Evolutionary conservation across 2,329 filamentous ascomycete genomes (phyloP).

Genomic region (Fusarium proliferatum): DNA sequence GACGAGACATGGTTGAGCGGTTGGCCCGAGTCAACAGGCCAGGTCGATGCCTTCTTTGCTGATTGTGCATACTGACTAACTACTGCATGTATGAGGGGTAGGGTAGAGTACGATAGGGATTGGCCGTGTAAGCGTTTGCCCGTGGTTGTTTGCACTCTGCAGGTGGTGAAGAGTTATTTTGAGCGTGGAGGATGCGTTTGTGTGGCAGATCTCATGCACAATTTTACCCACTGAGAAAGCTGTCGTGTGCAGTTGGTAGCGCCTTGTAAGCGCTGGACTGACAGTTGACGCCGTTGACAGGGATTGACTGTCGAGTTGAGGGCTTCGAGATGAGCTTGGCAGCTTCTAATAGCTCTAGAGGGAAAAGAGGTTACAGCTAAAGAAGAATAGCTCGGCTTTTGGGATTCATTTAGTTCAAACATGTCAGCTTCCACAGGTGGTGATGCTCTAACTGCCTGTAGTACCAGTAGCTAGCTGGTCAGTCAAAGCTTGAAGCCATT

Average conservation of each 20-base stretch:
- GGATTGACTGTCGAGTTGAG: constrained; percentile 1
- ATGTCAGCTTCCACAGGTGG: neutral
- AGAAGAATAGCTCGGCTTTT: neutral
- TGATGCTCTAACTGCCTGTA: neutral
- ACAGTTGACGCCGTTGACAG: constrained; percentile 1
- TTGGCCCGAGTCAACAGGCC: constrained; percentile 17
- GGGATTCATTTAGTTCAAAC: neutral
- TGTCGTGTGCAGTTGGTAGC: constrained; percentile 11
- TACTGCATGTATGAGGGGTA: constrained; percentile 17
- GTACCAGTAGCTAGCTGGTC: neutral
- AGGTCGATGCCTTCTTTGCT: neutral
- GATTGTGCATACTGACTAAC: neutral
- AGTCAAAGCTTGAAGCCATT: constrained; percentile 28
- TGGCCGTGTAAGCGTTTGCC: constrained; percentile 26
- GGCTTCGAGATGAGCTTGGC: constrained; percentile 21
- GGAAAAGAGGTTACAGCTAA: neutral
- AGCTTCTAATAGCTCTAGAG: neutral
- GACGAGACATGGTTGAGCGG: constrained; percentile 21
- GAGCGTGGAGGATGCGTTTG: constrained; percentile 5
- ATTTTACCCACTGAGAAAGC: constrained; percentile 6
- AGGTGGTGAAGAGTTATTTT: constrained; percentile 2
- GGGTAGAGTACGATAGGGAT: constrained; percentile 25
- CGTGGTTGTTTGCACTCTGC: constrained; percentile 11
- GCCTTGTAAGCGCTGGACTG: constrained; percentile 10
- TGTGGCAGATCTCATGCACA: constrained; percentile 25